These are phyloP conservation scores for Mycena maculata DNA, from an alignment of 768 basidiomycete genomes.

Conservation along the genomic window DNA sequence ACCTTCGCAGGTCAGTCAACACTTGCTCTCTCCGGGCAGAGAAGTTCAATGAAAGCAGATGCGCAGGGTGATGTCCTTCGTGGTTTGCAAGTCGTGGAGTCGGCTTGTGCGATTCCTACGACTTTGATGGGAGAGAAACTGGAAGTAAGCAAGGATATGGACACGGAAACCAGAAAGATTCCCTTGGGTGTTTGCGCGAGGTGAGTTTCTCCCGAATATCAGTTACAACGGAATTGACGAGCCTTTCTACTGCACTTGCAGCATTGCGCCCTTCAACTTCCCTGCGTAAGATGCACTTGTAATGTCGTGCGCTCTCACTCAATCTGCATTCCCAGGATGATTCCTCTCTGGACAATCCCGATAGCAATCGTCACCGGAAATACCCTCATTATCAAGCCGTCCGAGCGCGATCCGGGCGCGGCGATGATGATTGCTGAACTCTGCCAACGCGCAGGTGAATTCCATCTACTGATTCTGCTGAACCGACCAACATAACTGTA, in stretches of 20 bases:
- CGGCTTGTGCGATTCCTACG: constrained; percentile 83
- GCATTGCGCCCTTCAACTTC: constrained; percentile 91
- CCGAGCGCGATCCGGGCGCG: constrained; percentile 96
- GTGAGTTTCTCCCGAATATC: not conserved
- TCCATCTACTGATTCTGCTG: not conserved
- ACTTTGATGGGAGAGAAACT: constrained; percentile 90
- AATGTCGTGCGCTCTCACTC: not conserved
- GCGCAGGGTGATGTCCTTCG: constrained; percentile 95
- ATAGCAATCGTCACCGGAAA: constrained; percentile 93
- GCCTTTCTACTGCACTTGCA: constrained; percentile 37
- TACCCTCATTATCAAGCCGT: constrained; percentile 94
- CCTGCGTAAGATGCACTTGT: constrained; percentile 70
- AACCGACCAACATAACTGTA: not conserved
- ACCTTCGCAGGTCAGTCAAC: constrained; percentile 75
- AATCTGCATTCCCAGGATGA: constrained; percentile 70
- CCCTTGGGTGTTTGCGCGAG: constrained; percentile 89
- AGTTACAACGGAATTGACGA: not conserved
- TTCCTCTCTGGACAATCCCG: constrained; percentile 96
- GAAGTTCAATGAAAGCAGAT: constrained; percentile 58
- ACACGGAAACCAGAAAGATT: constrained; percentile 86
- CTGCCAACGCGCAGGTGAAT: constrained; percentile 82
- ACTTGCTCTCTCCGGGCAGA: not conserved
- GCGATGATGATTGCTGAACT: constrained; percentile 98
- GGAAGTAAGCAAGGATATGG: constrained; percentile 98
- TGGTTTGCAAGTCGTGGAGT: constrained; percentile 91